Conservation (phyloP, 768 basidiomycete species). For the Boletus patriciae region DNA sequence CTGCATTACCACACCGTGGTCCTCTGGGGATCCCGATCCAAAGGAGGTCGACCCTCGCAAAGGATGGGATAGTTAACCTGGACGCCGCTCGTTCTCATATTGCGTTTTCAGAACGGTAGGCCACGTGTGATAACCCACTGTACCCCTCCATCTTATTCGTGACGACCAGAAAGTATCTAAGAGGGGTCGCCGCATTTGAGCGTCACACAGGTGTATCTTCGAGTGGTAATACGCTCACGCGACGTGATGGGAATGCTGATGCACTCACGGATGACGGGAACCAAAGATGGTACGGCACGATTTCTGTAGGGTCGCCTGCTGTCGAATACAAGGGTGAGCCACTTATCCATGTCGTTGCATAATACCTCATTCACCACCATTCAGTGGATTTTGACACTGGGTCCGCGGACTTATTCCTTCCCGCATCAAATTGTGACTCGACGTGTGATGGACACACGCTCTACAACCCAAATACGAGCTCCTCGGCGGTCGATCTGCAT, state of each 20-base stretch:
- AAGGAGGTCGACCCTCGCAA: conserved; percentile 12
- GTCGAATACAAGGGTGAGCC: conserved; percentile 20
- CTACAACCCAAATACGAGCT: conserved; percentile 37
- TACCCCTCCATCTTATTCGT: conserved; percentile 4
- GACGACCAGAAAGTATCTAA: conserved; percentile 18
- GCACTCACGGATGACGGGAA: conserved; percentile 17
- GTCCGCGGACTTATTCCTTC: conserved; percentile 36
- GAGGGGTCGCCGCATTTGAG: conserved; percentile 12
- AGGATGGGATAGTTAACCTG: conserved; percentile 20
- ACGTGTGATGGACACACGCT: conserved; percentile 35
- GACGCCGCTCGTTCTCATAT: conserved; percentile 15
- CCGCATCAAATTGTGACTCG: conserved; percentile 25
- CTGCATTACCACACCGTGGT: conserved; percentile 14
- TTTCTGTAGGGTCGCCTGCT: conserved; percentile 27
- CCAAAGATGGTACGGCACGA: conserved; percentile 25
- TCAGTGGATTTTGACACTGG: conserved; percentile 39
- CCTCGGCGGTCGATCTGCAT: conserved; percentile 27
- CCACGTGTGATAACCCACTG: not conserved
- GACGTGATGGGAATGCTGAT: conserved; percentile 8
- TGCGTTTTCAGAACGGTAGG: conserved; percentile 11
- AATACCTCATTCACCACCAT: not conserved
- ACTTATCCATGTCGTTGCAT: not conserved
- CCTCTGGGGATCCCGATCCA: conserved; percentile 19
- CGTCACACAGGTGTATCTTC: not conserved
- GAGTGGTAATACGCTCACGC: not conserved